A percentile compares a stretch with the other conserved stretches of the same genome.
Evolutionary conservation across 768 basidiomycete genomes (phyloP).

Genomic region (Russula vinacea): DNA sequence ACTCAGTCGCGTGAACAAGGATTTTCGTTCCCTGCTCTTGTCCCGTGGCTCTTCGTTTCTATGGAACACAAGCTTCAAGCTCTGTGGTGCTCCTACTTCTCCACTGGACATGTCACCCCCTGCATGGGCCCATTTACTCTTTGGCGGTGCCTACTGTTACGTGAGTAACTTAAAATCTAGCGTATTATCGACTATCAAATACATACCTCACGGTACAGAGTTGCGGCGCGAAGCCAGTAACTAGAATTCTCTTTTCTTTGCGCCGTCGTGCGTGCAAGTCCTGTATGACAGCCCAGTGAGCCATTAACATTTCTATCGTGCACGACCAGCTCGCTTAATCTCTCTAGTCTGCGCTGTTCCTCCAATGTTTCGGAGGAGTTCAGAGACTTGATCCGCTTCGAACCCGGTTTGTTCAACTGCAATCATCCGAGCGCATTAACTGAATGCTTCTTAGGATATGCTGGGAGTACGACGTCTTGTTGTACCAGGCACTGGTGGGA

Average conservation of each 20-base stretch:
- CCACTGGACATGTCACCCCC: slow-evolving; percentile 21
- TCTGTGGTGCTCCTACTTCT: slow-evolving; percentile 10
- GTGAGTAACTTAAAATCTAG: slow-evolving; percentile 1
- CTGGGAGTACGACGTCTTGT: not conserved
- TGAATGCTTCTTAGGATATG: not conserved
- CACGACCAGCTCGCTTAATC: not conserved
- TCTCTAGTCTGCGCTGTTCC: not conserved
- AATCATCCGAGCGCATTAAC: not conserved
- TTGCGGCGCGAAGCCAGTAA: slow-evolving; percentile 23
- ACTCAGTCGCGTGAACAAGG: slow-evolving; percentile 35
- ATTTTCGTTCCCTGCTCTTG: slow-evolving; percentile 34
- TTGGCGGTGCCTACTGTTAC: slow-evolving; percentile 24
- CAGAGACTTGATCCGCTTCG: slow-evolving; percentile 3
- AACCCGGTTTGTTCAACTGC: not conserved
- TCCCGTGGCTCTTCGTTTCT: slow-evolving; percentile 29
- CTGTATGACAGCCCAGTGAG: slow-evolving; percentile 21
- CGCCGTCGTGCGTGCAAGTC: slow-evolving; percentile 26
- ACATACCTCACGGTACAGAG: slow-evolving; percentile 2
- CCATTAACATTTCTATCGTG: not conserved
- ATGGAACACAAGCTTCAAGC: slow-evolving; percentile 31
- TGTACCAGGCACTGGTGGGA: slow-evolving; percentile 18
- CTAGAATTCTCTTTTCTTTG: slow-evolving; percentile 19
- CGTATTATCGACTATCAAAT: not conserved
- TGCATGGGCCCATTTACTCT: slow-evolving; percentile 24
- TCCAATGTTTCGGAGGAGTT: not conserved